These are phyloP conservation scores for Pestalotiopsis sp. DNA, from an alignment of 2,329 filamentous ascomycete genomes.

Conservation along the genomic window DNA sequence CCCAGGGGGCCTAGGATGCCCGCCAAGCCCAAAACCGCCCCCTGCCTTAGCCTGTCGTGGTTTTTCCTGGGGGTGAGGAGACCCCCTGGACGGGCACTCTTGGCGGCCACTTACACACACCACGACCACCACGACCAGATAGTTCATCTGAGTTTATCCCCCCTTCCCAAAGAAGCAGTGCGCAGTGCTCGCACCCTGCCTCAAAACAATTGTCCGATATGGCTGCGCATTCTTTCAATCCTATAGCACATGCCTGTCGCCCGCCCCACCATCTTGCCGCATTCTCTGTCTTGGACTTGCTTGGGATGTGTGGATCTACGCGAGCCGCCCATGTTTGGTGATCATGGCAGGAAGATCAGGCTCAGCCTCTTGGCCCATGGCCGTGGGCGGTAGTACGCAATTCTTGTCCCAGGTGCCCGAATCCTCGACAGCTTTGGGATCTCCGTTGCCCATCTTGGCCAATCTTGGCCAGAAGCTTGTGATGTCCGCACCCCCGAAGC, in stretches of 20 bases:
- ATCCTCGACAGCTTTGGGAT: conserved; percentile 5
- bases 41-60: conserved; percentile 6
- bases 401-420: conserved; percentile 6
- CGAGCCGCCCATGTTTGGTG: conserved; percentile 6
- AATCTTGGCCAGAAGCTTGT: not conserved
- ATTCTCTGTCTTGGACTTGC: conserved; percentile 13
- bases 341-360: conserved; percentile 8
- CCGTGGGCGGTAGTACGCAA: not conserved
- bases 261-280: conserved; percentile 12
- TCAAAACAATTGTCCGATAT: not conserved
- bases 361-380: not conserved
- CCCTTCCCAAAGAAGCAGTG: not conserved
- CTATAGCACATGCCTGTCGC: not conserved
- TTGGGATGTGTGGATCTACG: conserved; percentile 11
- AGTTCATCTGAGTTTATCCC: not conserved
- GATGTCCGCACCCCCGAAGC: not conserved
- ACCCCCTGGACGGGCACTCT: not conserved
- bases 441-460: conserved; percentile 9
- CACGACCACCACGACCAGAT: not conserved
- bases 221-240: not conserved
- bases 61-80: not conserved
- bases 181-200: not conserved
- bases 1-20: not conserved
- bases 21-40: conserved; percentile 1
- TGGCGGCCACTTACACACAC: not conserved